phyloP scores from a whole-genome alignment of 176 grass and related monocot genomes.

The Aegilops bicornis region DNA sequence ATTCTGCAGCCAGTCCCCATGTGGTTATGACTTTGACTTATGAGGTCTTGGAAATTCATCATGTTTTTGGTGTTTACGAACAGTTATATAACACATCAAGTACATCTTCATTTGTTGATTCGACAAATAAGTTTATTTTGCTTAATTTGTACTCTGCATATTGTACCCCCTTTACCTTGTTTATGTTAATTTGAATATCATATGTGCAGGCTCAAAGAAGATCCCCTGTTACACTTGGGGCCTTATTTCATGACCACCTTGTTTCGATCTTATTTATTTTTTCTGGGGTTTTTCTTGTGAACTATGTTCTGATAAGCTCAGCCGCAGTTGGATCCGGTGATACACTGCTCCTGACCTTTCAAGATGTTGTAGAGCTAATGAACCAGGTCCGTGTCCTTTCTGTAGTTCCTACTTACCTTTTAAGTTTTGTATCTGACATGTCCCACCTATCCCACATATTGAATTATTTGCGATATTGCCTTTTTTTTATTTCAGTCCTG shows the following conservation, averaged over 20 bases:
- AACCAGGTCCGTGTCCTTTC: conserved; percentile 64
- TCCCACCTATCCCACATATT: neutral
- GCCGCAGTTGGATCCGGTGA: conserved; percentile 79
- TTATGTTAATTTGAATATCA: conserved; percentile 36
- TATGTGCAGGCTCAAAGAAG: conserved; percentile 82
- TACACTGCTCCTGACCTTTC: conserved; percentile 69
- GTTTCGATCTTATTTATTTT: conserved; percentile 91
- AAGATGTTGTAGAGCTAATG: conserved; percentile 95
- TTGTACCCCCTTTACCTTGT: neutral
- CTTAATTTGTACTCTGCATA: conserved; percentile 3
- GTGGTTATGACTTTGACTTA: too few species aligned
- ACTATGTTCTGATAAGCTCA: conserved; percentile 91
- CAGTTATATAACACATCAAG: neutral
- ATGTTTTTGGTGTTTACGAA: conserved; percentile 1
- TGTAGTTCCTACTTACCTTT: conserved; percentile 25
- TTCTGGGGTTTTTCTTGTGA: conserved; percentile 91
- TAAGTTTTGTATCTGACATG: neutral
- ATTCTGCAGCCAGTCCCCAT: neutral
- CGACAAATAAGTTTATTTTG: neutral
- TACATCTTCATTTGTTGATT: neutral
- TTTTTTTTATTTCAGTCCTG: neutral
- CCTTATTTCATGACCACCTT: conserved; percentile 95
- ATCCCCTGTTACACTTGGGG: conserved; percentile 40
- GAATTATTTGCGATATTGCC: neutral
- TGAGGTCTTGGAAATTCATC: neutral